phyloP scores from a whole-genome alignment of 768 basidiomycete genomes.

The Auricularia sp. region DNA sequence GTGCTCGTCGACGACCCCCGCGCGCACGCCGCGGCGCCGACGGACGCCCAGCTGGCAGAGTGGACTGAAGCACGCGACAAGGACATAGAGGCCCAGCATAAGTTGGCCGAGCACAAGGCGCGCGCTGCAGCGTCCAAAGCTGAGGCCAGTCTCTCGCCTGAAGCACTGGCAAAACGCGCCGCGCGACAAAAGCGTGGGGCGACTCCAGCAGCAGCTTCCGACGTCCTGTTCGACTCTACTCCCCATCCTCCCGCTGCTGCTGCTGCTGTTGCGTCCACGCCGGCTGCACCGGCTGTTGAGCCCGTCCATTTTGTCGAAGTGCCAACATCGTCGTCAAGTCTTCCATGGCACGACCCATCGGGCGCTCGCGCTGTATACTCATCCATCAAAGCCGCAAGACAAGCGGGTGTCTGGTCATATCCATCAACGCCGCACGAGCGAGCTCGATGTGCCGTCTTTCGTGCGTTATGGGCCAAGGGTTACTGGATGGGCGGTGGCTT shows the following conservation, averaged over 20 bases:
- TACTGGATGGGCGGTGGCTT: slow-evolving; percentile 84
- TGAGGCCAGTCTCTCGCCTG: slow-evolving; percentile 33
- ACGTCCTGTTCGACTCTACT: background rate
- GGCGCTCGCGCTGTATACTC: slow-evolving; percentile 33
- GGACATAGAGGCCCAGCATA: slow-evolving; percentile 37
- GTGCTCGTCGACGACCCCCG: slow-evolving; percentile 62
- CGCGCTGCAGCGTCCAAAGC: slow-evolving; percentile 22
- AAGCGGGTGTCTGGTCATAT: slow-evolving; percentile 68
- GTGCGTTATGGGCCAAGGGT: slow-evolving; percentile 70
- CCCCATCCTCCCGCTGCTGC: background rate
- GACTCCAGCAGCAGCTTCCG: background rate
- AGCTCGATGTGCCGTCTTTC: slow-evolving; percentile 72
- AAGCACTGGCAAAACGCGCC: slow-evolving; percentile 60
- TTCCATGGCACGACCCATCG: slow-evolving; percentile 53
- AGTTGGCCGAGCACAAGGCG: slow-evolving; percentile 37
- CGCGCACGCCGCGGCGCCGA: slow-evolving; percentile 42
- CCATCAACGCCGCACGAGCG: slow-evolving; percentile 54
- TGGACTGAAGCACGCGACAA: slow-evolving; percentile 44
- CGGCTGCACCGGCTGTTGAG: background rate
- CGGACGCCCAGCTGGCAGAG: slow-evolving; percentile 31
- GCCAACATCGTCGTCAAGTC: slow-evolving; percentile 48
- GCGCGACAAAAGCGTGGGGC: slow-evolving; percentile 36
- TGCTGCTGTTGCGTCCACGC: slow-evolving; percentile 7
- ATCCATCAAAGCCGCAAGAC: slow-evolving; percentile 49
- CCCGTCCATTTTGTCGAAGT: slow-evolving; percentile 34